phyloP scores from a whole-genome alignment of 306 rosid genomes.

The Mimosa pudica region DNA sequence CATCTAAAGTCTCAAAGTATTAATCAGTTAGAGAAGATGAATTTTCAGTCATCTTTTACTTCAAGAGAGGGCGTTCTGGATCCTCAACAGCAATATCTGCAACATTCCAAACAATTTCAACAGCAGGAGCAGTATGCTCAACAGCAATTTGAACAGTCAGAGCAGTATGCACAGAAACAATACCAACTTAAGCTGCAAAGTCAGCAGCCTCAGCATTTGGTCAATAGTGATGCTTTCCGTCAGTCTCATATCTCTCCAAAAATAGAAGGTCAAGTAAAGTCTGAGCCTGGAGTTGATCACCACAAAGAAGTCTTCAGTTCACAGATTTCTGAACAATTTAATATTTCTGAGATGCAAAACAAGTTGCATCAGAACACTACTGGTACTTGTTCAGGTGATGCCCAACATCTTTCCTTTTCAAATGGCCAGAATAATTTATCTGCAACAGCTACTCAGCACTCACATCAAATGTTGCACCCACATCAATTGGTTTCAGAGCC shows the following conservation, averaged over 20 bases:
- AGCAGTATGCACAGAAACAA: slow-evolving; percentile 63
- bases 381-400: slow-evolving; percentile 58
- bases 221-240: slow-evolving; percentile 56
- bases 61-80: slow-evolving; percentile 61
- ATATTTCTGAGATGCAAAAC: slow-evolving; percentile 65
- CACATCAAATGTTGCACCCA: slow-evolving; percentile 61
- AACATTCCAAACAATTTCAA: slow-evolving; percentile 72
- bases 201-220: slow-evolving; percentile 67
- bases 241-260: slow-evolving; percentile 69
- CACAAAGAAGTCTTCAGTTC: slow-evolving; percentile 62
- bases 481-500: slow-evolving; percentile 60
- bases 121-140: slow-evolving; percentile 64
- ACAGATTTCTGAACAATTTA: slow-evolving; percentile 65
- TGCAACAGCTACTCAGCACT: slow-evolving; percentile 61
- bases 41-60: slow-evolving; percentile 65
- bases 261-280: slow-evolving; percentile 61
- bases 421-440: slow-evolving; percentile 61
- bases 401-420: slow-evolving; percentile 58
- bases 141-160: slow-evolving; percentile 73
- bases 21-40: slow-evolving; percentile 76
- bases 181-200: slow-evolving; percentile 59
- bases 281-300: slow-evolving; percentile 67
- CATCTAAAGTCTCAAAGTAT: slow-evolving; percentile 62
- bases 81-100: slow-evolving; percentile 73
- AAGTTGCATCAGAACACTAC: slow-evolving; percentile 72